A percentile compares a stretch with the other conserved stretches of the same genome.
Conservation (phyloP, 805 yeast genomes). For the Candida berthetii region DNA sequence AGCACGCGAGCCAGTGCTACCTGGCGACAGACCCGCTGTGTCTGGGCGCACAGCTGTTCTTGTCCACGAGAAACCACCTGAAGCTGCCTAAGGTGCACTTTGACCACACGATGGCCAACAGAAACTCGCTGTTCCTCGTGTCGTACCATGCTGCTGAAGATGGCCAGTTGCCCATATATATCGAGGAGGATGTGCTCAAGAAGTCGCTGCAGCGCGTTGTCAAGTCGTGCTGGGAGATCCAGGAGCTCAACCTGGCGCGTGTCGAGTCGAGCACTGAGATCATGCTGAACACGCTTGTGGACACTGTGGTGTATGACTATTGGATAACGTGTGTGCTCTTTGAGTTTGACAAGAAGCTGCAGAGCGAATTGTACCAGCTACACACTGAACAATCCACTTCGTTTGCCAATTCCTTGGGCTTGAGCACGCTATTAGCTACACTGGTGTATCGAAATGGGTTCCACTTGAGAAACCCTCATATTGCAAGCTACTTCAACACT, state of each 20-base stretch:
- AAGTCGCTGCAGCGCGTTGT: constrained; percentile 20
- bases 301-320: constrained; percentile 43
- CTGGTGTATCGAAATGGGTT: constrained; percentile 27
- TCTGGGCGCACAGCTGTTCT: constrained; percentile 36
- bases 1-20: constrained; percentile 20
- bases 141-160: constrained; percentile 44
- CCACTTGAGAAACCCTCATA: constrained; percentile 29
- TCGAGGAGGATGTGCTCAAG: constrained; percentile 38
- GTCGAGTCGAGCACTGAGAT: constrained; percentile 24
- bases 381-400: background rate
- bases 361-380: constrained; percentile 17
- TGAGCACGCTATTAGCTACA: constrained; percentile 10
- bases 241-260: constrained; percentile 28
- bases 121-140: constrained; percentile 32
- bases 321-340: constrained; percentile 32
- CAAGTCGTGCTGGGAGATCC: constrained; percentile 29
- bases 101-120: constrained; percentile 11
- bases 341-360: constrained; percentile 12
- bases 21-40: constrained; percentile 59
- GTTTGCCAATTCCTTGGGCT: constrained; percentile 6
- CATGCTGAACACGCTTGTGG: constrained; percentile 35
- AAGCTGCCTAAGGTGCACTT: constrained; percentile 30
- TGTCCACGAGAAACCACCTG: constrained; percentile 38
- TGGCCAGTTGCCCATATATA: constrained; percentile 46
- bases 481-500: constrained; percentile 11